Conservation (phyloP, 805 yeast species). For the Zygoascus ofunaensis region DNA sequence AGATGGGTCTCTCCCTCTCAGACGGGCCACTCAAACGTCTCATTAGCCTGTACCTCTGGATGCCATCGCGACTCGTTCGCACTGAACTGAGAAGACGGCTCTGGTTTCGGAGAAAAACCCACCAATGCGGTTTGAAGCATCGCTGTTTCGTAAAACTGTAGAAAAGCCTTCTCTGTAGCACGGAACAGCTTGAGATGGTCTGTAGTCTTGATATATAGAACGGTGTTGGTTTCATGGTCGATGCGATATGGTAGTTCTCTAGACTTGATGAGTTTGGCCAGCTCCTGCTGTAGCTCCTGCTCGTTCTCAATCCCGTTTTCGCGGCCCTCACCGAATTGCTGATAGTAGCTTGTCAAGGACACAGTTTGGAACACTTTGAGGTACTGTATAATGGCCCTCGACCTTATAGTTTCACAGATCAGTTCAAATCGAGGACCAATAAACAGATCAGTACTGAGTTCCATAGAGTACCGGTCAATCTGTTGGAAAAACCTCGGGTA, state of each 20-base stretch:
- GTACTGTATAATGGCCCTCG: constrained; percentile 9
- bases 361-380: constrained; percentile 6
- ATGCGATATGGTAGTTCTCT: constrained; percentile 3
- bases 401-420: constrained; percentile 3
- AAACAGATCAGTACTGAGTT: constrained; percentile 7
- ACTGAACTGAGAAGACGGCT: too few relatives aligned
- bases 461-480: constrained; percentile 4
- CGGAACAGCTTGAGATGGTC: neutral
- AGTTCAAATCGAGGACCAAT: constrained; percentile 3
- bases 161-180: neutral
- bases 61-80: too few relatives aligned
- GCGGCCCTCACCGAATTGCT: constrained; percentile 2
- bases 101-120: too few relatives aligned
- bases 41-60: too few relatives aligned
- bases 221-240: neutral
- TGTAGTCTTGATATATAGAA: neutral
- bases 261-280: constrained; percentile 3
- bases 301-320: neutral
- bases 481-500: constrained; percentile 7
- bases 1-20: too few relatives aligned
- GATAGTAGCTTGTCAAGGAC: constrained; percentile 4
- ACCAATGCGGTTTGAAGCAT: too few relatives aligned
- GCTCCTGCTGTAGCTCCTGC: neutral
- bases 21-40: too few relatives aligned
- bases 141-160: neutral